Percentiles rank a stretch among this genome's conserved stretches.
Conservation (phyloP, 768 basidiomycete species). For the Lepiota brunneoincarnata region DNA sequence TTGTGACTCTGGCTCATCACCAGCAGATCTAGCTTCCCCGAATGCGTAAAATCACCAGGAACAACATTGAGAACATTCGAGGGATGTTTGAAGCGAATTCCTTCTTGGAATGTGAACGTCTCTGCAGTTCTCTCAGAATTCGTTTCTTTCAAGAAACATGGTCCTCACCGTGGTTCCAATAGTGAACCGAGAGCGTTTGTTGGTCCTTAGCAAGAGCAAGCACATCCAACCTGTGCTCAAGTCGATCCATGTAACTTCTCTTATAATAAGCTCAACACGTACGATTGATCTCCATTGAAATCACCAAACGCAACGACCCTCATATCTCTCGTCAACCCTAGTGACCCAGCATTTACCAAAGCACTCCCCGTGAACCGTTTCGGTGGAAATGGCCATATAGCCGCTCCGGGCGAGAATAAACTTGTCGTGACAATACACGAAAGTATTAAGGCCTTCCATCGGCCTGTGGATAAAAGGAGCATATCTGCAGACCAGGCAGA, state of each 20-base stretch:
- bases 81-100: slow-evolving; percentile 53
- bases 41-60: slow-evolving; percentile 91
- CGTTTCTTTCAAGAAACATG: not conserved
- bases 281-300: slow-evolving; percentile 97
- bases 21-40: slow-evolving; percentile 86
- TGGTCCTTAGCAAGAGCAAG: slow-evolving; percentile 75
- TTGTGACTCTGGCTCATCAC: slow-evolving; percentile 70
- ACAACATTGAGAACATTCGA: slow-evolving; percentile 73
- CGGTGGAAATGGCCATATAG: slow-evolving; percentile 79
- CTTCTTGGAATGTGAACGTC: slow-evolving; percentile 51
- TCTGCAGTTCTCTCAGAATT: slow-evolving; percentile 33
- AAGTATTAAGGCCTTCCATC: not conserved
- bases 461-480: not conserved
- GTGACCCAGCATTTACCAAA: slow-evolving; percentile 72
- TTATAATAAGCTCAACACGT: slow-evolving; percentile 27
- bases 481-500: slow-evolving; percentile 4
- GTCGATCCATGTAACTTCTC: slow-evolving; percentile 1
- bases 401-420: slow-evolving; percentile 1
- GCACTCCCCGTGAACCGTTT: slow-evolving; percentile 83
- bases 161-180: slow-evolving; percentile 77
- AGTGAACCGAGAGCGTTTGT: slow-evolving; percentile 68
- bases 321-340: slow-evolving; percentile 73
- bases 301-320: slow-evolving; percentile 90
- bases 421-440: slow-evolving; percentile 1
- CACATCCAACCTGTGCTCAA: slow-evolving; percentile 64